Percentiles rank a stretch among this genome's conserved stretches.
Conservation (phyloP, 306 rosid genomes). For the Castanospermum australe region DNA sequence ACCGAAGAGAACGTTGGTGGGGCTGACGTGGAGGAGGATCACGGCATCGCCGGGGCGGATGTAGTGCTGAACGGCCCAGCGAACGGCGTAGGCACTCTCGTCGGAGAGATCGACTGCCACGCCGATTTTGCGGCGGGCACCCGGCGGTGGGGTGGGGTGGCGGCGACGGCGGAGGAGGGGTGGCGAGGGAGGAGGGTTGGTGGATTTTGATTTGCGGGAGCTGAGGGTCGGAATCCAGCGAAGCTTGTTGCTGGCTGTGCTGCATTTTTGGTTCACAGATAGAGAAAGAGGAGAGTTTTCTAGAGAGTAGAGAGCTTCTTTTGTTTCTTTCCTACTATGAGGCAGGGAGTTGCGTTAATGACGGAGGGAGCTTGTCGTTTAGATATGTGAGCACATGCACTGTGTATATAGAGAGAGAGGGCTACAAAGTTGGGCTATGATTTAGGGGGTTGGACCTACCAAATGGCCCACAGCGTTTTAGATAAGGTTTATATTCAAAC, state of each 20-base stretch:
- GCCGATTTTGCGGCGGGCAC: constrained; percentile 94
- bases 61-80: constrained; percentile 94
- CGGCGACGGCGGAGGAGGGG: constrained; percentile 52
- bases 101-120: constrained; percentile 97
- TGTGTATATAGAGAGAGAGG: neutral
- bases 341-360: neutral
- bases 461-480: neutral
- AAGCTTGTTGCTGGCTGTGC: constrained; percentile 34
- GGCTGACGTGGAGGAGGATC: constrained; percentile 96
- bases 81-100: constrained; percentile 91
- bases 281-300: constrained; percentile 5
- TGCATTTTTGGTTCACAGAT: constrained; percentile 31
- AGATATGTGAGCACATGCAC: neutral
- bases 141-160: constrained; percentile 95
- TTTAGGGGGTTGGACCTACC: neutral
- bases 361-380: neutral
- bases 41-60: constrained; percentile 97
- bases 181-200: constrained; percentile 88
- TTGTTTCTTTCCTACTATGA: neutral
- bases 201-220: constrained; percentile 88
- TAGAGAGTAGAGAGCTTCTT: constrained; percentile 9
- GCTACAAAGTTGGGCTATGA: constrained; percentile 1
- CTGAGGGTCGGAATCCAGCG: constrained; percentile 68
- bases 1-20: constrained; percentile 91
- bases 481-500: neutral